Conservation (phyloP, 169 alveolate species). For the Plasmodium cynomolgi region DNA sequence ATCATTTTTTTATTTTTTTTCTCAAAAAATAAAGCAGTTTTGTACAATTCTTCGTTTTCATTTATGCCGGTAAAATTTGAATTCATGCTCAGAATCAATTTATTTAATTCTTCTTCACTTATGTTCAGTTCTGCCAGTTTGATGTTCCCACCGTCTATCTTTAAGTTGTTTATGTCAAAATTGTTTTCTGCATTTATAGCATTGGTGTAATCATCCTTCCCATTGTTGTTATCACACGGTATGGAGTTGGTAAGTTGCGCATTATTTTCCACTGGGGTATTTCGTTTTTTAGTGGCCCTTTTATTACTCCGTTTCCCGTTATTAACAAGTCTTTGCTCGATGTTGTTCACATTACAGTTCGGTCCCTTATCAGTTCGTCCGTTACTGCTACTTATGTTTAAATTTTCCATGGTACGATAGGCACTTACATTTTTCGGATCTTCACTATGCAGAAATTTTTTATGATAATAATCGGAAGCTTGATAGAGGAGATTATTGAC, state of each 20-base stretch:
- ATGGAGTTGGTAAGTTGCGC: not conserved
- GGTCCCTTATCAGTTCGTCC: not conserved
- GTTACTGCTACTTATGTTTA: not conserved
- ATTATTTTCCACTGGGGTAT: not conserved
- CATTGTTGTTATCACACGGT: not conserved
- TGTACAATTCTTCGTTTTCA: slow-evolving; percentile 65
- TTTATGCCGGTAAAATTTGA: slow-evolving; percentile 63
- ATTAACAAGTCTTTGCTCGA: not conserved
- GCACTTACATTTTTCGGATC: not conserved
- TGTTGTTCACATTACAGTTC: not conserved
- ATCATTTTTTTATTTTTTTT: slow-evolving; percentile 60
- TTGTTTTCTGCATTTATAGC: not conserved
- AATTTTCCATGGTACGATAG: not conserved
- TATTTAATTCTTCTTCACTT: slow-evolving; percentile 54
- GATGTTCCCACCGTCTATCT: slow-evolving; percentile 22
- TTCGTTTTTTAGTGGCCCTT: not conserved
- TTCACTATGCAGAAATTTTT: slow-evolving; percentile 10
- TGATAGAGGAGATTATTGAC: not conserved
- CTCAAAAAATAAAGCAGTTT: slow-evolving; percentile 46
- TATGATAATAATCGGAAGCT: slow-evolving; percentile 22
- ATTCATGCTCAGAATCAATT: slow-evolving; percentile 36
- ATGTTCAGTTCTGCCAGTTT: slow-evolving; percentile 40
- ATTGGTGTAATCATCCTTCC: not conserved
- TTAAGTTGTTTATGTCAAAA: not conserved
- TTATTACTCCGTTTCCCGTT: not conserved